Conservation (phyloP, 371 early-diverging fungal genomes). For the Mucor plumbeus region DNA sequence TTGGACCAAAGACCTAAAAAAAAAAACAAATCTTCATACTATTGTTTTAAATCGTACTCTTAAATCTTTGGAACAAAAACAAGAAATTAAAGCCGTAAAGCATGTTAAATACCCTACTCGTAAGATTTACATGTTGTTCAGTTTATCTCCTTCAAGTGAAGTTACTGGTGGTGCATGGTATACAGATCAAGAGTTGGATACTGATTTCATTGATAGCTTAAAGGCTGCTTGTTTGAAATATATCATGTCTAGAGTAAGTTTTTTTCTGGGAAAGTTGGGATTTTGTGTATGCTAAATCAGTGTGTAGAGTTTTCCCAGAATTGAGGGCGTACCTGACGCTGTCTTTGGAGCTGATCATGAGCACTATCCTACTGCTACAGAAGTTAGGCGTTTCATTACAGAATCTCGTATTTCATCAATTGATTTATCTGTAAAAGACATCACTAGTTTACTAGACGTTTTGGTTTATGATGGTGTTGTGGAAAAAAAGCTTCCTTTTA, state of each 20-base stretch:
- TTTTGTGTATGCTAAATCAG: neutral
- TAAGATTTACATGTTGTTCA: constrained; percentile 94
- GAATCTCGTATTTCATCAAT: constrained; percentile 77
- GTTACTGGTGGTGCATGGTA: constrained; percentile 98
- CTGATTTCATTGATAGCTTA: constrained; percentile 90
- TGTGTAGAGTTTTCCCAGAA: constrained; percentile 69
- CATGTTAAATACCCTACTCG: constrained; percentile 93
- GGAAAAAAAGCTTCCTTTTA: constrained; percentile 64
- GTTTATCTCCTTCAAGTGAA: constrained; percentile 89
- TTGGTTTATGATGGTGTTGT: constrained; percentile 91
- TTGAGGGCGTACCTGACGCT: constrained; percentile 49
- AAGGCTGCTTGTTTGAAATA: constrained; percentile 77
- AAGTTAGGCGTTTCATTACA: constrained; percentile 73
- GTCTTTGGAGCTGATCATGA: constrained; percentile 63
- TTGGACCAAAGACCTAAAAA: constrained; percentile 92
- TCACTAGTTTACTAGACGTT: constrained; percentile 82
- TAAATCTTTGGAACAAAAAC: constrained; percentile 82
- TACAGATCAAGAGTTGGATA: constrained; percentile 95
- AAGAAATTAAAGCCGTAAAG: constrained; percentile 92
- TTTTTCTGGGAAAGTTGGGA: neutral
- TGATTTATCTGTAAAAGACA: constrained; percentile 76
- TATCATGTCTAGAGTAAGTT: constrained; percentile 69
- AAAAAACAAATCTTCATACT: constrained; percentile 84
- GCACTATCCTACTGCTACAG: constrained; percentile 76
- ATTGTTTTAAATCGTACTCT: constrained; percentile 83